These are phyloP conservation scores for Tetragonia tetragonoides DNA, from an alignment of 148 eudicot species.

Conservation along the genomic window DNA sequence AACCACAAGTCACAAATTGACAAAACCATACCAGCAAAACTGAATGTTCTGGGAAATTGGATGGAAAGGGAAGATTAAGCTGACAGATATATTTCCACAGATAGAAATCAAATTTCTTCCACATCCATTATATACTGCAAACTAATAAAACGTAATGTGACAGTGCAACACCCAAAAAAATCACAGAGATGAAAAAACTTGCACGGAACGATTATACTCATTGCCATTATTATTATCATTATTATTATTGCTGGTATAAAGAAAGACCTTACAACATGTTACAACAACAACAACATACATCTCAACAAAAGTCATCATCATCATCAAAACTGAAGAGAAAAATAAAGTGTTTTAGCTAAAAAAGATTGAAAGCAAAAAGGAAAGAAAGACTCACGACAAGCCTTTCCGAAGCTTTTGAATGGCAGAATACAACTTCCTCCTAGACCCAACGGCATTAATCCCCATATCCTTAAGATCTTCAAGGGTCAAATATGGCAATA, in stretches of 20 bases:
- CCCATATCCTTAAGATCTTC: conserved; percentile 89
- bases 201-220: conserved; percentile 1
- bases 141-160: neutral
- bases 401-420: conserved; percentile 56
- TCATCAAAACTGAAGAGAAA: neutral
- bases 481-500: conserved; percentile 57
- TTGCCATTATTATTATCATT: neutral
- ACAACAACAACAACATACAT: conserved; percentile 13
- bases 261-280: conserved; percentile 6
- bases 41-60: neutral
- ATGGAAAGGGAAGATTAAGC: neutral
- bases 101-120: neutral
- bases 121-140: neutral
- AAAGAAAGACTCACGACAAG: conserved; percentile 34
- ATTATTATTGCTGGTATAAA: neutral
- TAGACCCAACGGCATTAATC: conserved; percentile 63
- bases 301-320: conserved; percentile 4
- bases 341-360: neutral
- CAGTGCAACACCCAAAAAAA: neutral
- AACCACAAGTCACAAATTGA: neutral
- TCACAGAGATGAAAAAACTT: neutral
- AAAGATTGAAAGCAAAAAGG: no score
- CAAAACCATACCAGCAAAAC: neutral
- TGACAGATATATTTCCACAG: neutral
- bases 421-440: conserved; percentile 60